These are phyloP conservation scores for Combretum micranthum DNA, from an alignment of 345 rosid genomes.

Conservation along the genomic window DNA sequence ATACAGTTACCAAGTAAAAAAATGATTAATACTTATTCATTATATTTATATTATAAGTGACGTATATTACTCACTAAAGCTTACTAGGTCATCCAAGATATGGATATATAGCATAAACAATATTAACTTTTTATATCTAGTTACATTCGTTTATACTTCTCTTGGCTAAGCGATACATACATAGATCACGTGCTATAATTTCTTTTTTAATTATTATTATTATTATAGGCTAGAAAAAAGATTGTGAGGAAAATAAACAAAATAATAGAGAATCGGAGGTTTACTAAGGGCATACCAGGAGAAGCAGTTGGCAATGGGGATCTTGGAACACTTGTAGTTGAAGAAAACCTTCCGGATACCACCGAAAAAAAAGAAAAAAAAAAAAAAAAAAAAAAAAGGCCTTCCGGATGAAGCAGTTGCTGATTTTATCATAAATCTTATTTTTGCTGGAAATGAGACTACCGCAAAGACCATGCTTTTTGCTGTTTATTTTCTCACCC, in stretches of 20 bases:
- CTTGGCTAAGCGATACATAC: no score
- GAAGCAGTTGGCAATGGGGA: constrained; percentile 35
- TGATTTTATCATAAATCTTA: constrained; percentile 76
- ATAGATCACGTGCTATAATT: no score
- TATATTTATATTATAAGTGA: no score
- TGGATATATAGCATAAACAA: no score
- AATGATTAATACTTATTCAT: no score
- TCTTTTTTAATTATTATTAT: neutral
- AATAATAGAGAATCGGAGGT: constrained; percentile 28
- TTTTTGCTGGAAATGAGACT: constrained; percentile 90
- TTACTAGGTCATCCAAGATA: no score
- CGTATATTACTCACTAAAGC: no score
- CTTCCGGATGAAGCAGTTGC: constrained; percentile 55
- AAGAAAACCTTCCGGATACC: no score
- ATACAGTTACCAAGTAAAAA: no score
- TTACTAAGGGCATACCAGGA: constrained; percentile 13
- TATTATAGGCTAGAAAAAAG: constrained; percentile 54
- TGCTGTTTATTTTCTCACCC: constrained; percentile 66
- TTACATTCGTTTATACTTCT: no score
- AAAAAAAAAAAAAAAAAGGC: no score
- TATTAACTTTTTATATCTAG: neutral
- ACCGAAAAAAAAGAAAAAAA: no score
- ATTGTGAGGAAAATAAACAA: constrained; percentile 58
- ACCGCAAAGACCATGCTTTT: constrained; percentile 84
- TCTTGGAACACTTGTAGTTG: constrained; percentile 60